These are phyloP conservation scores for Clathrus columnatus DNA, from an alignment of 768 basidiomycete species.

Conservation along the genomic window DNA sequence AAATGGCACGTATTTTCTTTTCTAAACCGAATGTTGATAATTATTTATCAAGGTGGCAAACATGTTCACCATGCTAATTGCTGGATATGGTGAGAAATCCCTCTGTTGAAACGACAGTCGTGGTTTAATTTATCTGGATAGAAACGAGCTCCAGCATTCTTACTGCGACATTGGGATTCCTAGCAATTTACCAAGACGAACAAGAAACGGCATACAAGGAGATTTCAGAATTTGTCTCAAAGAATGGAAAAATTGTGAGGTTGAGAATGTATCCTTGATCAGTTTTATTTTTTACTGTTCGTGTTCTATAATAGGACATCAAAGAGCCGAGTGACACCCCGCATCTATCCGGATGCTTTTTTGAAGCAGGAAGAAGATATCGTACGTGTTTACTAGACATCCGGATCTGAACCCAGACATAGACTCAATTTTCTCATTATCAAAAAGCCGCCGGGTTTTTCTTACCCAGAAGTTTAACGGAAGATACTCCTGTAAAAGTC, in stretches of 20 bases:
- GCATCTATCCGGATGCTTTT: constrained; percentile 20
- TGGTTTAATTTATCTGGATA: constrained; percentile 9
- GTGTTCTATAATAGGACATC: not conserved
- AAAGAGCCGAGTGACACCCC: constrained; percentile 23
- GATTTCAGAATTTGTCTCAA: constrained; percentile 20
- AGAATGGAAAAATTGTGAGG: constrained; percentile 14
- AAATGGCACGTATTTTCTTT: constrained; percentile 8
- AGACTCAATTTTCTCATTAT: not conserved
- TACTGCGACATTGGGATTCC: constrained; percentile 25
- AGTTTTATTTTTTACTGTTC: constrained; percentile 1
- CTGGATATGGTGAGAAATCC: constrained; percentile 16
- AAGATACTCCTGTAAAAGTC: constrained; percentile 19
- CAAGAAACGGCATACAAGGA: constrained; percentile 27
- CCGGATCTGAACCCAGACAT: no score
- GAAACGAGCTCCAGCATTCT: constrained; percentile 29
- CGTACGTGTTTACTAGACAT: constrained; percentile 19
- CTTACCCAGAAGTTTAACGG: constrained; percentile 23
- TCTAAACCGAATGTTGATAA: not conserved
- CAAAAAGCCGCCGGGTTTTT: constrained; percentile 22
- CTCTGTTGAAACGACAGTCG: not conserved
- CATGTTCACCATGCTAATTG: constrained; percentile 13
- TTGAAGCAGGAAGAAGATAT: constrained; percentile 27
- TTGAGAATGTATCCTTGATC: not conserved
- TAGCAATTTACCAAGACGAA: constrained; percentile 22
- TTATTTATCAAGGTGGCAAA: constrained; percentile 11